Conservation (phyloP, 2,329 filamentous ascomycete species). For the Teratosphaeria zuluensis region DNA sequence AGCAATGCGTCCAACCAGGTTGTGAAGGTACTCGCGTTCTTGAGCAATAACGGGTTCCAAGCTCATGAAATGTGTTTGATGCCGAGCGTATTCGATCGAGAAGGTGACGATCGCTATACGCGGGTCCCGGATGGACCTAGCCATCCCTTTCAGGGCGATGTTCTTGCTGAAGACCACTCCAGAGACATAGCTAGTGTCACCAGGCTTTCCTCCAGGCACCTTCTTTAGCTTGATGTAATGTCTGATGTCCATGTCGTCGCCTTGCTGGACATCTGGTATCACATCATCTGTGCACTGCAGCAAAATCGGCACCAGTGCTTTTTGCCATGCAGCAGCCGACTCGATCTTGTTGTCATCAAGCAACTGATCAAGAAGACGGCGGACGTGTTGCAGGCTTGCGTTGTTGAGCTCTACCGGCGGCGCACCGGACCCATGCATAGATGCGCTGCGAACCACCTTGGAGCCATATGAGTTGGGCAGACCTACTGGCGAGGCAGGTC, state of each 20-base stretch:
- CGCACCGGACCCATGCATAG: constrained; percentile 64
- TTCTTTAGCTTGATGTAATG: constrained; percentile 98
- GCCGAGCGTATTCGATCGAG: constrained; percentile 87
- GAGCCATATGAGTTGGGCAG: constrained; percentile 10
- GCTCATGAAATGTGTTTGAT: constrained; percentile 95
- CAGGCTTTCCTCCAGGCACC: constrained; percentile 79
- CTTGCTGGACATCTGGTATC: constrained; percentile 78
- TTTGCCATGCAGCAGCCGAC: constrained; percentile 73
- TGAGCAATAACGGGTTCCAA: constrained; percentile 93
- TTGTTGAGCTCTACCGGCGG: constrained; percentile 77
- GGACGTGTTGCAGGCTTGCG: constrained; percentile 80
- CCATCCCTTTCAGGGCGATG: constrained; percentile 91
- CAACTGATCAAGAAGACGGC: constrained; percentile 73
- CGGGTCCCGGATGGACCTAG: constrained; percentile 70
- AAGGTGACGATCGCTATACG: constrained; percentile 90
- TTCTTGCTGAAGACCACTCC: constrained; percentile 98
- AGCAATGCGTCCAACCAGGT: constrained; percentile 84
- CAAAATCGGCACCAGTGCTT: constrained; percentile 79
- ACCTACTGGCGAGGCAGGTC: background rate
- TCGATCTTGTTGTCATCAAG: constrained; percentile 66
- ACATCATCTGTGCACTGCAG: constrained; percentile 89
- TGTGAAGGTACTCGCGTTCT: constrained; percentile 84
- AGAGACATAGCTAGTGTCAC: constrained; percentile 92
- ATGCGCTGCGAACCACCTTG: constrained; percentile 60
- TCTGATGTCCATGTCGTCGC: constrained; percentile 92